Evolutionary conservation across 1,284 basidiomycete genomes (phyloP).

Genomic region (Tylopilus sp.): DNA sequence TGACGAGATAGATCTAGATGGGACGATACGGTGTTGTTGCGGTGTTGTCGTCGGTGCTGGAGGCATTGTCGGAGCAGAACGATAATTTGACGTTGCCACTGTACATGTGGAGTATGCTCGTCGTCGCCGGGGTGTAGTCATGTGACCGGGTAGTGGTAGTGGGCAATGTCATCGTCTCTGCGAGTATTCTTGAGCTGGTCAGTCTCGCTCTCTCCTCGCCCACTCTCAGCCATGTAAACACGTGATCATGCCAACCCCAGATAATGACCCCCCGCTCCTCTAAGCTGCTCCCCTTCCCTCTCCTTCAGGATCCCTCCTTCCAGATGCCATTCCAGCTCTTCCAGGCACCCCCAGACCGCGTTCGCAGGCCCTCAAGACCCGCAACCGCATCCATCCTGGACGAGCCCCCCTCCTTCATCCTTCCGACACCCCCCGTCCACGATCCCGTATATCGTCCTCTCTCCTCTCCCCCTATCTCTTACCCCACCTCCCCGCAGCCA

Average conservation of each 20-base stretch:
- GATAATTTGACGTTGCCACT: conserved; percentile 90
- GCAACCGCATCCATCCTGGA: conserved; percentile 50
- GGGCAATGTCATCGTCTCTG: conserved; percentile 15
- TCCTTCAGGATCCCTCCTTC: conserved; percentile 24
- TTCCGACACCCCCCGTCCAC: conserved; percentile 18
- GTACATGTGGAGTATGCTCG: conserved; percentile 82
- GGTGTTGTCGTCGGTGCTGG: conserved; percentile 65
- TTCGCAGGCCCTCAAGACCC: conserved; percentile 39
- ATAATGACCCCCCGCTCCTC: conserved; percentile 17
- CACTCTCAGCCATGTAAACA: conserved; percentile 7
- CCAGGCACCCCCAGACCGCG: conserved; percentile 19
- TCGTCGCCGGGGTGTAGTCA: conserved; percentile 40
- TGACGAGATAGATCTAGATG: conserved; percentile 40
- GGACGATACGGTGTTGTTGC: conserved; percentile 56
- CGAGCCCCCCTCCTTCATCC: conserved; percentile 25
- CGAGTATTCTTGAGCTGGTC: too few relatives aligned
- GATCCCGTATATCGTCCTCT: conserved; percentile 11
- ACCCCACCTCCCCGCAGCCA: conserved; percentile 4
- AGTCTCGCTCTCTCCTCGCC: neutral
- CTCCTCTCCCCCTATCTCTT: neutral
- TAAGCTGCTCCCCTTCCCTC: conserved; percentile 22
- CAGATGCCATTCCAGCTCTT: conserved; percentile 35
- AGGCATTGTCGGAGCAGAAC: conserved; percentile 89
- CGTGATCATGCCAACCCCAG: conserved; percentile 30
- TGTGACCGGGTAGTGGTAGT: conserved; percentile 27